These are phyloP conservation scores for Capronia epimyces DNA, from an alignment of 2,329 filamentous ascomycete species.

Conservation along the genomic window DNA sequence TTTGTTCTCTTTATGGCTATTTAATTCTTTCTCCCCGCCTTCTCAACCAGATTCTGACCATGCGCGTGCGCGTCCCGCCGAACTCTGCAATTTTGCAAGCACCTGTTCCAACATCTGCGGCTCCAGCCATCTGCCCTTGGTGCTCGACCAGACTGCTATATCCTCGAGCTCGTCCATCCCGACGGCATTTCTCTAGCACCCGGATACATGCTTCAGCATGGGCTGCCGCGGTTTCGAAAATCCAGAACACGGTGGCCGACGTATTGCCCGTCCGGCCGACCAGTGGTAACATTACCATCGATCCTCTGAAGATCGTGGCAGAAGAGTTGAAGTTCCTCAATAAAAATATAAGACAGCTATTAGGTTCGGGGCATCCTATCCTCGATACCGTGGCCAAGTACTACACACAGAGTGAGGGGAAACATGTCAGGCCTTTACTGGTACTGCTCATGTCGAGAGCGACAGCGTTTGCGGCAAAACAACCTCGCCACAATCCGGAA, in stretches of 20 bases:
- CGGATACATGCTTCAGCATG: constrained; percentile 31
- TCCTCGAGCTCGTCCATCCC: constrained; percentile 4
- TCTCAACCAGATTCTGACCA: constrained; percentile 4
- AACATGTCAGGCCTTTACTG: constrained; percentile 90
- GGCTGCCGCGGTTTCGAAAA: constrained; percentile 47
- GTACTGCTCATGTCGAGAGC: constrained; percentile 95
- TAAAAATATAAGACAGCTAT: constrained; percentile 85
- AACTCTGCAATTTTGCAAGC: constrained; percentile 10
- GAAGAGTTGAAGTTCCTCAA: constrained; percentile 96
- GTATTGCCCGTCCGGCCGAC: constrained; percentile 36
- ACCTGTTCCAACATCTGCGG: constrained; percentile 9
- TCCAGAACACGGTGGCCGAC: constrained; percentile 45
- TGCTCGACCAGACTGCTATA: constrained; percentile 19
- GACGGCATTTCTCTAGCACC: constrained; percentile 19
- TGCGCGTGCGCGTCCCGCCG: constrained; percentile 17
- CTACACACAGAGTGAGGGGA: constrained; percentile 93
- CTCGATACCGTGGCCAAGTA: constrained; percentile 96
- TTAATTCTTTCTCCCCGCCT: background rate
- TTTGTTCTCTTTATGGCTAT: constrained; percentile 11
- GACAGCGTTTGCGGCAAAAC: constrained; percentile 71
- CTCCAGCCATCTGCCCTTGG: constrained; percentile 15
- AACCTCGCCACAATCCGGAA: constrained; percentile 38
- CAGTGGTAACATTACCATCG: constrained; percentile 62
- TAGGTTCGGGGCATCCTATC: constrained; percentile 89
- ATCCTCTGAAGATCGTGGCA: constrained; percentile 82